Evolutionary conservation across 192 early-diverging fungal species (phyloP).

Genomic region (Entomortierella chlamydospora): DNA sequence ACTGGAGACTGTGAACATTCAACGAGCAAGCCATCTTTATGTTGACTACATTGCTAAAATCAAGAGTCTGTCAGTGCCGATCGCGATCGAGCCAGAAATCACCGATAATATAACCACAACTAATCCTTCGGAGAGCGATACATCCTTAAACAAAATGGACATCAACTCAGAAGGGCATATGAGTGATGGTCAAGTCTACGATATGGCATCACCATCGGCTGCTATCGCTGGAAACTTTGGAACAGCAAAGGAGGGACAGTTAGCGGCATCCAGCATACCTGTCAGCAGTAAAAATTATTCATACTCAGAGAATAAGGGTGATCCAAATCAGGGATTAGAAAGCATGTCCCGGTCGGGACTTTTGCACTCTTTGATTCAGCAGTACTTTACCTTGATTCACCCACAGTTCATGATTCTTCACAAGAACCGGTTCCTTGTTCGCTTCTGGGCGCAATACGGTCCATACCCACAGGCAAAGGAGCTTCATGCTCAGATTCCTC

Average conservation of each 20-base stretch:
- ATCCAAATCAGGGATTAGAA: constrained; percentile 10
- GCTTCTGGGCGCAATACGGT: constrained; percentile 34
- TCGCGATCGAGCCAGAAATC: background rate
- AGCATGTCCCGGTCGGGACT: constrained; percentile 28
- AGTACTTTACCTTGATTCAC: constrained; percentile 42
- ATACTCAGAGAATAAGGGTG: background rate
- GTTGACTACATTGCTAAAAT: constrained; percentile 39
- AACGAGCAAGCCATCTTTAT: constrained; percentile 40
- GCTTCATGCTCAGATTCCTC: constrained; percentile 18
- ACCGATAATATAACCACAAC: constrained; percentile 5
- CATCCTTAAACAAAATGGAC: constrained; percentile 14
- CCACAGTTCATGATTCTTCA: constrained; percentile 46
- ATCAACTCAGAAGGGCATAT: constrained; percentile 8
- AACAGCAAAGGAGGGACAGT: background rate
- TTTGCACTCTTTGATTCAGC: constrained; percentile 38
- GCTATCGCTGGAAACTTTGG: too few relatives aligned
- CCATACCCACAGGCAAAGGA: constrained; percentile 39
- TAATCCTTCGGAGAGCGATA: constrained; percentile 1
- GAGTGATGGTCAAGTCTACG: background rate
- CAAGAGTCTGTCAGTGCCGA: constrained; percentile 8
- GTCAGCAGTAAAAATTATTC: background rate
- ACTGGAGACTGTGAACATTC: constrained; percentile 48
- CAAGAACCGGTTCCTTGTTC: constrained; percentile 48
- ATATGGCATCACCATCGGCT: background rate
- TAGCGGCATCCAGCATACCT: background rate